Base-by-base conservation (phyloP, 1,139 yeast genomes). In the Taiozyma sp. region DNA sequence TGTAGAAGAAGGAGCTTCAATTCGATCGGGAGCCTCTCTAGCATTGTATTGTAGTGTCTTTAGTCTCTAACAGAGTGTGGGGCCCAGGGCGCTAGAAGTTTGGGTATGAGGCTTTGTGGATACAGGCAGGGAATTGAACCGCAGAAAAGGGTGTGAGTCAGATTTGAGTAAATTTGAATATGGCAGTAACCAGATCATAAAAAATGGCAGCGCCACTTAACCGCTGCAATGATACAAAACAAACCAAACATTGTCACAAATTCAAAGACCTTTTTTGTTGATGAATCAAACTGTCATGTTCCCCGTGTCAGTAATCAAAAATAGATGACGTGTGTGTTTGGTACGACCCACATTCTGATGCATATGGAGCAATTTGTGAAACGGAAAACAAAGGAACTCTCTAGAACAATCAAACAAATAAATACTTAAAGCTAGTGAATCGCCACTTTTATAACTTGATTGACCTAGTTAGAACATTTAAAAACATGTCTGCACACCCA, bases 11-110 rank as follows among this genome's bases (percentile, higher is more conserved):
- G 60, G 29, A 73, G 68, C 48, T 77, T 75, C 22, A 82, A 71
- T 60, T 82, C 88, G 13, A 72, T 56, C 2, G 87, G 87, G 41
- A 81, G 69, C 2, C 22, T 13, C 2, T 52, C 50, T 45, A 55
- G 9, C 22, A 24, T 40, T 22, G 9, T 9, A 24, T 40, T 22
- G 1, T 9, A 14, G 19, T 6, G 19, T 6, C 14, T 40, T 40
- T 14, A n/a, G 13, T 22, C 10, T 40, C 16, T 22, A 19, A 19
- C 26, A 2, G 7, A 24, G 26, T 1, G 26, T 2, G 2, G 26
- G 26, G 26, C 26, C 26, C 7, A 24, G 26, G 26, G 26, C 26
- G 7, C 6, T 7, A 24, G 7, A 24, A 24, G 7, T 7, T 24
- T 24, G 26, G 7, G 3, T 24, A 24, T 24, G 26, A 24, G 26